Evolutionary conservation across 495 filamentous ascomycete species (phyloP).

Genomic region (Ramalina intermedia): DNA sequence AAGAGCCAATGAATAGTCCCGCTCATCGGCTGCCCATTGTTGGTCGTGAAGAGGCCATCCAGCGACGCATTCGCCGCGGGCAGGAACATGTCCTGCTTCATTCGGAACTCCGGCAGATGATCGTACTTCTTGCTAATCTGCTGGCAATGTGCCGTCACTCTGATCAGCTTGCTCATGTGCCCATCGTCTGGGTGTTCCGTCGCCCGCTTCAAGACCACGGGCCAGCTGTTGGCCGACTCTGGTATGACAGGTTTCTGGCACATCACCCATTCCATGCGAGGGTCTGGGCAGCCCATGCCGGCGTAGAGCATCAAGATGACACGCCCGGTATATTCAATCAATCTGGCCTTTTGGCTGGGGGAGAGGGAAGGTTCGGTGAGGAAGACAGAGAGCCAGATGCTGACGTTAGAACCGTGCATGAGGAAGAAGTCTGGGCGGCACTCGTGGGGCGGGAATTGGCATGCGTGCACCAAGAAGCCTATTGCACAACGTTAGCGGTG

Average conservation of each 20-base stretch:
- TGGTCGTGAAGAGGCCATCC: neutral
- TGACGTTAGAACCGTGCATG: slow-evolving; percentile 5
- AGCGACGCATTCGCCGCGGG: slow-evolving; percentile 9
- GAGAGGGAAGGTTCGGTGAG: slow-evolving; percentile 6
- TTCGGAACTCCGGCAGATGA: slow-evolving; percentile 10
- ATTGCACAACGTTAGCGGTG: neutral
- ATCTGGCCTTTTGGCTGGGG: slow-evolving; percentile 1
- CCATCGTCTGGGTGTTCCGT: slow-evolving; percentile 13
- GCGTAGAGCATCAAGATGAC: slow-evolving; percentile 24
- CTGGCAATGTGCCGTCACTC: slow-evolving; percentile 4
- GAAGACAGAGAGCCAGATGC: slow-evolving; percentile 5
- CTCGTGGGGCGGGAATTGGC: slow-evolving; percentile 8
- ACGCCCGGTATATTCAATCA: slow-evolving; percentile 18
- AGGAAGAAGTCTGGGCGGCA: slow-evolving; percentile 12
- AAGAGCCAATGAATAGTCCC: slow-evolving; percentile 9
- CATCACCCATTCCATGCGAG: slow-evolving; percentile 7
- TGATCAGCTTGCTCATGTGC: slow-evolving; percentile 11
- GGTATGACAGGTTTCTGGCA: slow-evolving; percentile 5
- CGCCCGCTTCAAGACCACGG: slow-evolving; percentile 6
- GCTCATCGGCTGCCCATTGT: slow-evolving; percentile 9
- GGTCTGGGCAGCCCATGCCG: slow-evolving; percentile 18
- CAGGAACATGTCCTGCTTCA: slow-evolving; percentile 14
- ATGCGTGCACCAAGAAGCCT: slow-evolving; percentile 1
- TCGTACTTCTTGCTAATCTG: slow-evolving; percentile 8
- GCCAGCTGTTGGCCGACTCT: slow-evolving; percentile 2